Evolutionary conservation across 768 basidiomycete genomes (phyloP), one percentile per base, ranked within the genome.

Genomic region (Daedalea quercina): DNA sequence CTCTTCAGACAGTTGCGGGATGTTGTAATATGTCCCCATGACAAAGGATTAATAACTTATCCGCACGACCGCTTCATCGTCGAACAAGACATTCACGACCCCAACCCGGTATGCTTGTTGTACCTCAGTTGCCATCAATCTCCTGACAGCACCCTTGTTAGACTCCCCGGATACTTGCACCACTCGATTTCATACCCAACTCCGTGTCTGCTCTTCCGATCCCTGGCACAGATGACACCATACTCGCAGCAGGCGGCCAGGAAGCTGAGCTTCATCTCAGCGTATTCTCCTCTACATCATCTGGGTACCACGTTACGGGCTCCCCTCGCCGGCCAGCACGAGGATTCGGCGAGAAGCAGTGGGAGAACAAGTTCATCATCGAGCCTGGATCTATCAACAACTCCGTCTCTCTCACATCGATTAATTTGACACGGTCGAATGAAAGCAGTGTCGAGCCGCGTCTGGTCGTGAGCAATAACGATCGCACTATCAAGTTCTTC

Each of bases 401-500:
- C 65, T 87, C 87, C 6, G 81, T 92, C 22, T 60, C 73, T 53
- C 72, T 91, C 52, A 80, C 84, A 48, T 82, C 82, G 17, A 69
- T 87, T 54, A 81, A 75, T 58, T 68, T 86, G 33, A 77, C 81
- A 9, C 72, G 74, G 31, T 80, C 84, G 20, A 69, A 80, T 54
- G 73, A 85, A 63, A 83, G 79, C 65, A 80, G 79, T 56, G 75
- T 77, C 9, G 87, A 90, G 60, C 91, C 91, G 0, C 74, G 91
- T 8, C 75, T 94, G 42, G 78, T 82, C 23, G 81, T 94, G 55
- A 88, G 85, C 70, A 94, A 94, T 64, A 96, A 96, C 66, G 92
- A 94, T 62, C 76, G 77, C 50, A 80, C 80, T 0, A 80, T 95
- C 61, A 86, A 83, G 65, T 82, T 94, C 61, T 94, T 87, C 63